Conservation (phyloP, 257 asterid genomes). For the Misopates orontium region DNA sequence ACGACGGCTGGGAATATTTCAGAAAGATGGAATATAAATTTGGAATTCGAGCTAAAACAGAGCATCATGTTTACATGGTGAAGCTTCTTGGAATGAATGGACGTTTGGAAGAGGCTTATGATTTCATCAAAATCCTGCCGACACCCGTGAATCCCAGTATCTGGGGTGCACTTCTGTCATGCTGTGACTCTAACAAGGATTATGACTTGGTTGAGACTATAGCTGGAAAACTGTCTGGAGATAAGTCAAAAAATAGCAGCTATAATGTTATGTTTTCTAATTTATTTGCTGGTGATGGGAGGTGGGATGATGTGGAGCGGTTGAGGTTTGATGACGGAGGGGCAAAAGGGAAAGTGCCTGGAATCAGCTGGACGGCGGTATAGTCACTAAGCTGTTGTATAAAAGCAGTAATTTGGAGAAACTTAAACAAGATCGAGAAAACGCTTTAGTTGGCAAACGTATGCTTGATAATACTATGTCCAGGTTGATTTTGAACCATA, state of each 20-base stretch:
- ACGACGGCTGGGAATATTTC: conserved; percentile 50
- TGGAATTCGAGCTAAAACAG: conserved; percentile 49
- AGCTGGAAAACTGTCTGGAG: conserved; percentile 38
- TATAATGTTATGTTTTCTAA: conserved; percentile 73
- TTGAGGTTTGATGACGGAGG: conserved; percentile 50
- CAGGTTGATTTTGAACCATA: no score
- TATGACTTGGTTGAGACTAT: conserved; percentile 49
- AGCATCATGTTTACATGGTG: conserved; percentile 75
- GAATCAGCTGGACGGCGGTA: conserved; percentile 47
- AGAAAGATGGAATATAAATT: conserved; percentile 53
- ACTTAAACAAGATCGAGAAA: no score
- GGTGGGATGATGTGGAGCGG: conserved; percentile 68
- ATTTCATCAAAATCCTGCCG: conserved; percentile 41
- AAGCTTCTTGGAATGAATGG: conserved; percentile 89
- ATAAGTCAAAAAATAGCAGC: conserved; percentile 33
- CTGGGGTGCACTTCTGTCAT: conserved; percentile 83
- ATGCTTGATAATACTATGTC: no score
- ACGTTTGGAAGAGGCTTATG: conserved; percentile 62
- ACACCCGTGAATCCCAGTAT: conserved; percentile 55
- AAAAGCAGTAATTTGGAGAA: no score
- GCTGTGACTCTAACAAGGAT: conserved; percentile 54
- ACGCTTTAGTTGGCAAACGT: no score
- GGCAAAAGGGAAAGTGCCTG: conserved; percentile 50
- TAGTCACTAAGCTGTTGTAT: neutral
- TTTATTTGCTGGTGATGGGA: conserved; percentile 61